Percentiles rank a stretch among this genome's conserved stretches.
These are phyloP conservation scores for Candida ponderosae DNA, from an alignment of 805 yeast species.

Conservation along the genomic window DNA sequence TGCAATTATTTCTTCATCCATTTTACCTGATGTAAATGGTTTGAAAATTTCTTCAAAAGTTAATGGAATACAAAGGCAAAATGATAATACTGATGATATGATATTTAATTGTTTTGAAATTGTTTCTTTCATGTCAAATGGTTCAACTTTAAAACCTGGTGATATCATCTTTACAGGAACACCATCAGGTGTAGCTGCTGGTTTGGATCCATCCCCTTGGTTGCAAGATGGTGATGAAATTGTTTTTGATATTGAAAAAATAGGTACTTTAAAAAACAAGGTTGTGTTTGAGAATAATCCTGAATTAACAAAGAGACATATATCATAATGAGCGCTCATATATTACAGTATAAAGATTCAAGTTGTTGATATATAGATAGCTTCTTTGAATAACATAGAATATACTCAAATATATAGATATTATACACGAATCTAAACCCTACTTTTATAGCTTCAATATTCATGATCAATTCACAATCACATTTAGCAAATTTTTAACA, in stretches of 20 bases:
- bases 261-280: slow-evolving; percentile 34
- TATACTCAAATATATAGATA: too few species aligned
- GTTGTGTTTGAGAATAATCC: slow-evolving; percentile 24
- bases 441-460: too few species aligned
- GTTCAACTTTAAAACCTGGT: slow-evolving; percentile 45
- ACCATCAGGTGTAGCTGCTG: slow-evolving; percentile 48
- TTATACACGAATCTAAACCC: too few species aligned
- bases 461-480: too few species aligned
- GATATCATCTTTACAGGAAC: slow-evolving; percentile 51
- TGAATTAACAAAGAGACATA: neutral
- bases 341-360: too few species aligned
- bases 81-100: slow-evolving; percentile 38
- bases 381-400: too few species aligned
- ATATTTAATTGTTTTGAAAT: slow-evolving; percentile 36
- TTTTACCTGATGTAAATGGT: slow-evolving; percentile 23
- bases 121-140: slow-evolving; percentile 40
- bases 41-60: slow-evolving; percentile 31
- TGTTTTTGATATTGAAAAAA: slow-evolving; percentile 31
- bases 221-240: slow-evolving; percentile 36
- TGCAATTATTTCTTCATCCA: slow-evolving; percentile 31
- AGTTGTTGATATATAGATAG: too few species aligned
- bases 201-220: slow-evolving; percentile 33
- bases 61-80: slow-evolving; percentile 41
- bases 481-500: too few species aligned
- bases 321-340: too few species aligned